phyloP scores from a whole-genome alignment of 2,329 filamentous ascomycete genomes.

The Ciborinia camelliae region DNA sequence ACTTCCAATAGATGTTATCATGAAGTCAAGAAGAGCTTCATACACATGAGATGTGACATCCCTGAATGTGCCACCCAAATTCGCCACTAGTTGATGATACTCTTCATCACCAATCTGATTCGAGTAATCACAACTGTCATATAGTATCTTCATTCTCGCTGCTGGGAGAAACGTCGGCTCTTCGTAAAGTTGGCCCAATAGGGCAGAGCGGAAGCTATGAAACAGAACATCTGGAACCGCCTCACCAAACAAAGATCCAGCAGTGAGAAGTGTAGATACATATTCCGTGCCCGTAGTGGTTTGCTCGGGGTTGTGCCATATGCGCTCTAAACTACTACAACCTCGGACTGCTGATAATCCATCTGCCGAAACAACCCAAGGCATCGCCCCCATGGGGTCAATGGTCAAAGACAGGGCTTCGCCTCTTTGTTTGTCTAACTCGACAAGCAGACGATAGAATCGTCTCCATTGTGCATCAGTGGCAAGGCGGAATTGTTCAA shows the following conservation, averaged over 20 bases:
- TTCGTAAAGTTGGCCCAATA: constrained; percentile 71
- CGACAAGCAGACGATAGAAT: constrained; percentile 80
- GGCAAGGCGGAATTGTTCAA: constrained; percentile 68
- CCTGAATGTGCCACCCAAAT: constrained; percentile 64
- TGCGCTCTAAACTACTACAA: constrained; percentile 72
- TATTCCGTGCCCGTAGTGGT: constrained; percentile 50
- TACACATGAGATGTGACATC: constrained; percentile 56
- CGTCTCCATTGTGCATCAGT: constrained; percentile 83
- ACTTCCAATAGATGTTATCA: constrained; percentile 43
- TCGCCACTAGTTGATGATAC: constrained; percentile 64
- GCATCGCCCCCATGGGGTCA: constrained; percentile 66
- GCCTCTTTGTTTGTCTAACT: constrained; percentile 80
- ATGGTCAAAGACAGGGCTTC: constrained; percentile 77
- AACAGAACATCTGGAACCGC: constrained; percentile 67
- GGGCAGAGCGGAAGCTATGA: constrained; percentile 62
- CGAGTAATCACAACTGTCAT: constrained; percentile 73
- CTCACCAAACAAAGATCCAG: constrained; percentile 67
- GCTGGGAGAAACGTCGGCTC: constrained; percentile 66
- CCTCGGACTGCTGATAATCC: constrained; percentile 73
- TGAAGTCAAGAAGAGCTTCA: constrained; percentile 47
- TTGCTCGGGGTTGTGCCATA: constrained; percentile 63
- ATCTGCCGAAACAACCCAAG: constrained; percentile 84
- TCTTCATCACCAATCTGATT: constrained; percentile 80
- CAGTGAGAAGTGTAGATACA: constrained; percentile 61
- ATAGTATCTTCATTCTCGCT: constrained; percentile 74